Base-by-base conservation (phyloP, 805 yeast genomes). In the Suhomyces vadensis region DNA sequence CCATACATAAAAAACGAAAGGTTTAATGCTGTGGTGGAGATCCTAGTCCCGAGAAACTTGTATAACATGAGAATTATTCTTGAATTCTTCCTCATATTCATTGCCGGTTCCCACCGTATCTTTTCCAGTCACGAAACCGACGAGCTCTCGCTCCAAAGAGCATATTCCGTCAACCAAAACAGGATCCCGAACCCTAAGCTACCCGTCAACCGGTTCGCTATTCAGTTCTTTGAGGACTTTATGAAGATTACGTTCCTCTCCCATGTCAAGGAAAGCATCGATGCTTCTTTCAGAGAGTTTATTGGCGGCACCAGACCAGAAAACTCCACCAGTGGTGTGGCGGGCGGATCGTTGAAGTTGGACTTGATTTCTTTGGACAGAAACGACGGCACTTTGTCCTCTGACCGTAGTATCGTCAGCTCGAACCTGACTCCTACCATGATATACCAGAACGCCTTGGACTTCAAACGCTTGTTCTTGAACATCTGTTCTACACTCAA, bases 51-150 rank as follows among this genome's bases (percentile, higher is more conserved):
- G 0, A 81, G 88, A 2, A 82, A 81, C 55, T 75, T 89, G 11
- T 82, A 85, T 63, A 88, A 90, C 55, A 87, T 91, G 84, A 76
- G 91, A 51, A 75, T 86, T 4, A 76, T 90, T 11, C 63, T 88
- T 39, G 96, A 86, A 45, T 83, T 87, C 29, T 80, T 88, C 29
- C 71, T 88, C 38, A 65, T 81, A 9, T 88, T 87, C 56, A 70
- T 81, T 20, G 82, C 86, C 36, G 82, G 87, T 1, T 67, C 86
- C 1, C 66, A 73, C 41, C 46, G 46, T 21, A 43, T 72, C 2
- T 61, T 67, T 36, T n/a, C 25, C 42, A 58, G 55, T 39, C 48
- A 40, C 4, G 52, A 48, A 6, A 47, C 42, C 4, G 29, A 37
- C 14, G 24, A 33, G 46, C 39, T 8, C 26, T 31, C 17, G 35